phyloP scores from a whole-genome alignment of 2,329 filamentous ascomycete species.

The Fusarium incarnatum region DNA sequence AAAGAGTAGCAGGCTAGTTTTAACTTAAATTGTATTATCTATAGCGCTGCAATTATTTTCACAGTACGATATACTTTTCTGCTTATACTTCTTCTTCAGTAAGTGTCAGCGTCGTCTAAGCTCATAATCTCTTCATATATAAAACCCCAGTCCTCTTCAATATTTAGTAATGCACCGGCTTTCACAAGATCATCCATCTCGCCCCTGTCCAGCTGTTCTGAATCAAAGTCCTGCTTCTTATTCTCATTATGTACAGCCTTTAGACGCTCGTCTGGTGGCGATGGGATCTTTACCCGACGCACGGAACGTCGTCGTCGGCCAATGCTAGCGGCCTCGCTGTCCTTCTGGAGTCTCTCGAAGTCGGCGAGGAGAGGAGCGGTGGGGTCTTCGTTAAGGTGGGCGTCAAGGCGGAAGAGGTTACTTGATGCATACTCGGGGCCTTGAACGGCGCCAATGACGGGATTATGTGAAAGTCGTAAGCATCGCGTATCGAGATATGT shows the following conservation, averaged over 20 bases:
- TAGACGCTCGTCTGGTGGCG: slow-evolving; percentile 15
- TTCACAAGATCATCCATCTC: slow-evolving; percentile 38
- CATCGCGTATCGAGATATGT: slow-evolving; percentile 54
- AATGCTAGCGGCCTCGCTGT: slow-evolving; percentile 49
- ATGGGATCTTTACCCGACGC: slow-evolving; percentile 43
- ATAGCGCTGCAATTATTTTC: not conserved
- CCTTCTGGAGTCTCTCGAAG: slow-evolving; percentile 59
- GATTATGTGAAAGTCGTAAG: slow-evolving; percentile 58
- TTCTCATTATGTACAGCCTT: slow-evolving; percentile 45
- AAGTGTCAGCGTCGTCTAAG: slow-evolving; percentile 1
- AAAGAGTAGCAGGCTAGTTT: not conserved
- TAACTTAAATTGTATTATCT: not conserved
- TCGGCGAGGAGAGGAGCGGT: slow-evolving; percentile 58
- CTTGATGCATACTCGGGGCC: slow-evolving; percentile 63
- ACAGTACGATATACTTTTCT: not conserved
- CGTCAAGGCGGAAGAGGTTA: slow-evolving; percentile 60
- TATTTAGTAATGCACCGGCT: slow-evolving; percentile 47
- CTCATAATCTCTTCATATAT: slow-evolving; percentile 48
- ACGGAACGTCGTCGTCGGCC: slow-evolving; percentile 42
- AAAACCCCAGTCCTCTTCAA: slow-evolving; percentile 52
- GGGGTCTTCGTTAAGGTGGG: slow-evolving; percentile 60
- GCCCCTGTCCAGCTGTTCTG: slow-evolving; percentile 29
- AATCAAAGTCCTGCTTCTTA: slow-evolving; percentile 46
- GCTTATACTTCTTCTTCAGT: not conserved
- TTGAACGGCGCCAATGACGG: slow-evolving; percentile 66